Conservation (phyloP, 2,329 filamentous ascomycete species). For the Microsporum audouinii region DNA sequence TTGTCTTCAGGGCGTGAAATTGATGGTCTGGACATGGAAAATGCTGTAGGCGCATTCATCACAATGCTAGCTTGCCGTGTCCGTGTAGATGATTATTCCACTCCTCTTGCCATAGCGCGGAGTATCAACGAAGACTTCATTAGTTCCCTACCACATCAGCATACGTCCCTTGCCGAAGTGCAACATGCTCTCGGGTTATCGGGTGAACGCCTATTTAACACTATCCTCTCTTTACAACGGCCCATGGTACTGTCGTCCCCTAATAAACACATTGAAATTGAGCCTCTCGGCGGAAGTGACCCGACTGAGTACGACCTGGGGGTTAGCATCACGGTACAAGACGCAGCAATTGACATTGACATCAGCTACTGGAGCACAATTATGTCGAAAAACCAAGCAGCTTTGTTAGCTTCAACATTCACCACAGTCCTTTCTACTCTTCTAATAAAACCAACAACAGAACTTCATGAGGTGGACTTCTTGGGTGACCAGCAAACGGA, state of each 20-base stretch:
- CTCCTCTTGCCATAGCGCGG: background rate
- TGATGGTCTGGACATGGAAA: slow-evolving; percentile 27
- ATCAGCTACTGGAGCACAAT: slow-evolving; percentile 26
- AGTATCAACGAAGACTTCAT: background rate
- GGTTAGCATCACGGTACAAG: background rate
- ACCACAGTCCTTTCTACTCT: slow-evolving; percentile 43
- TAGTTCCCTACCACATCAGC: background rate
- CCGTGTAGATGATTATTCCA: background rate
- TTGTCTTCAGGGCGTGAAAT: slow-evolving; percentile 24
- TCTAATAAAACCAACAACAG: slow-evolving; percentile 35
- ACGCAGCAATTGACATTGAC: background rate
- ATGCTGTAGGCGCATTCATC: slow-evolving; percentile 20
- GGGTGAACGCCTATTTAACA: slow-evolving; percentile 35
- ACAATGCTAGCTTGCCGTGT: slow-evolving; percentile 25
- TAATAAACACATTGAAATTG: slow-evolving; percentile 8
- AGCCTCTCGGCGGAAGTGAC: slow-evolving; percentile 3
- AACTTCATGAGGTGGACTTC: slow-evolving; percentile 44
- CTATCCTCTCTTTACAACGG: slow-evolving; percentile 12
- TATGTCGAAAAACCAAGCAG: slow-evolving; percentile 26
- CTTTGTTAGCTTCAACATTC: slow-evolving; percentile 36
- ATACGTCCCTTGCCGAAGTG: slow-evolving; percentile 29
- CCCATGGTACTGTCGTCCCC: background rate
- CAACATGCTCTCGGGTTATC: slow-evolving; percentile 32
- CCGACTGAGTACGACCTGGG: background rate
- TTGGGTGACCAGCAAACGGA: slow-evolving; percentile 29